Conservation (phyloP, 176 grass and related monocot species). For the Urochloa ruziziensis region DNA sequence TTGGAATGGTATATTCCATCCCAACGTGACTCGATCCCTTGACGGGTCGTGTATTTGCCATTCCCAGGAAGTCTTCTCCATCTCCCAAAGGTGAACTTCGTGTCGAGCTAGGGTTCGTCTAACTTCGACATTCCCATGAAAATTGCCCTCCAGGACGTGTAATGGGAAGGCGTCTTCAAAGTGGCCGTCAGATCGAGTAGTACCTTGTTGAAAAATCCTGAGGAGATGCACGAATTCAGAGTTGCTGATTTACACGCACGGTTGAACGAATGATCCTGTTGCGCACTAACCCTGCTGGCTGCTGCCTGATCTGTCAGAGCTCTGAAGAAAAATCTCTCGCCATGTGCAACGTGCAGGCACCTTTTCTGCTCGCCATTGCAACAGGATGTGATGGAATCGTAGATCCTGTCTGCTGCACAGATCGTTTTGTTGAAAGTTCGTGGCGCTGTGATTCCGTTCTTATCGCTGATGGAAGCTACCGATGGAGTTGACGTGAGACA, state of each 20-base stretch:
- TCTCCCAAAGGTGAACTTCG: not conserved
- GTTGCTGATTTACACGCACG: not conserved
- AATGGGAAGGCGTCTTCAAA: not conserved
- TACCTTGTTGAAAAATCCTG: not conserved
- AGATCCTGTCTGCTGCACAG: not conserved
- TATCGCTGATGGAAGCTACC: not conserved
- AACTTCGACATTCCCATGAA: not conserved
- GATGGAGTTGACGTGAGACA: not conserved
- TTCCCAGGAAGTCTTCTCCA: not conserved
- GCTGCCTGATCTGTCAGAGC: not conserved
- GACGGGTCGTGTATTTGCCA: not conserved
- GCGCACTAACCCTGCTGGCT: too few relatives aligned
- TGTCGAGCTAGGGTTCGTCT: not conserved
- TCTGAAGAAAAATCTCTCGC: slow-evolving; percentile 1
- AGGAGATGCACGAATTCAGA: not conserved
- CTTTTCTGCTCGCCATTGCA: not conserved
- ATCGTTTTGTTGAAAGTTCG: not conserved
- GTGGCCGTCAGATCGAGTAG: not conserved
- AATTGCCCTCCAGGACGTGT: not conserved
- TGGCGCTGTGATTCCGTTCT: not conserved
- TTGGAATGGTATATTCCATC: slow-evolving; percentile 18
- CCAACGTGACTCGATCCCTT: not conserved
- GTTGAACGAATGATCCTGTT: not conserved
- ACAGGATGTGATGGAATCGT: slow-evolving; percentile 15
- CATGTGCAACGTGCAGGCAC: not conserved